A percentile compares a stretch with the other conserved stretches of the same genome.
phyloP scores from a whole-genome alignment of 176 grass and related monocot genomes.

The Neostapfia colusana region DNA sequence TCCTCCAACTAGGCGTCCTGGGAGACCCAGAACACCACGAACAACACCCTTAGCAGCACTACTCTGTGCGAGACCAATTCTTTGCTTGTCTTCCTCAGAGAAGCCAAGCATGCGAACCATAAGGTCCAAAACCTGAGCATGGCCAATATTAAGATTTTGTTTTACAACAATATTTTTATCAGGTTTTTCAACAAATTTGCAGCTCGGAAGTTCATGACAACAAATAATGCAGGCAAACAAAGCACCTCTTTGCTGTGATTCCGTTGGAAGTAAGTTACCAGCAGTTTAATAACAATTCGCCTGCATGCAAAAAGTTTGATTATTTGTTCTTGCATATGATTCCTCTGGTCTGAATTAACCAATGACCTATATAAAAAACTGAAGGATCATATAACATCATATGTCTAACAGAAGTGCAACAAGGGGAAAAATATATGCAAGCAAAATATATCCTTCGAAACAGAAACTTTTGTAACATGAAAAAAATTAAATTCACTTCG shows the following conservation, averaged over 20 bases:
- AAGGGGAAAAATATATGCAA: not conserved
- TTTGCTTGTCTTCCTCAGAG: slow-evolving; percentile 90
- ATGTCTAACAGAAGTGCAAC: not conserved
- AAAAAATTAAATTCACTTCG: not conserved
- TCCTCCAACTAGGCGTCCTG: slow-evolving; percentile 79
- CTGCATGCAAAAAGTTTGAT: slow-evolving; percentile 55
- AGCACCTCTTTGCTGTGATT: slow-evolving; percentile 96
- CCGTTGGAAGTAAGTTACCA: slow-evolving; percentile 90
- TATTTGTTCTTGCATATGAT: not conserved
- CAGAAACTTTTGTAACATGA: not conserved
- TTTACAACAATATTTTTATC: not conserved
- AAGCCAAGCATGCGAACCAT: slow-evolving; percentile 98
- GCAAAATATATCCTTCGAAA: slow-evolving; percentile 9
- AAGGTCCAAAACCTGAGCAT: slow-evolving; percentile 76
- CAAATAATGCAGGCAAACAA: slow-evolving; percentile 18
- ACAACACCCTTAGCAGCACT: slow-evolving; percentile 74
- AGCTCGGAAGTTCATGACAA: not conserved
- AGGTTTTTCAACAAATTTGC: not conserved
- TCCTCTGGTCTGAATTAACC: not conserved
- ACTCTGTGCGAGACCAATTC: slow-evolving; percentile 81
- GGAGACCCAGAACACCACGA: slow-evolving; percentile 78
- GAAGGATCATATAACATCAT: not conserved
- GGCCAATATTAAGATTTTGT: not conserved
- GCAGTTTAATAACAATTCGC: slow-evolving; percentile 86
- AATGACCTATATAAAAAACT: not conserved